Evolutionary conservation across 2,329 filamentous ascomycete genomes (phyloP).

Genomic region (Fusarium subglutinans): DNA sequence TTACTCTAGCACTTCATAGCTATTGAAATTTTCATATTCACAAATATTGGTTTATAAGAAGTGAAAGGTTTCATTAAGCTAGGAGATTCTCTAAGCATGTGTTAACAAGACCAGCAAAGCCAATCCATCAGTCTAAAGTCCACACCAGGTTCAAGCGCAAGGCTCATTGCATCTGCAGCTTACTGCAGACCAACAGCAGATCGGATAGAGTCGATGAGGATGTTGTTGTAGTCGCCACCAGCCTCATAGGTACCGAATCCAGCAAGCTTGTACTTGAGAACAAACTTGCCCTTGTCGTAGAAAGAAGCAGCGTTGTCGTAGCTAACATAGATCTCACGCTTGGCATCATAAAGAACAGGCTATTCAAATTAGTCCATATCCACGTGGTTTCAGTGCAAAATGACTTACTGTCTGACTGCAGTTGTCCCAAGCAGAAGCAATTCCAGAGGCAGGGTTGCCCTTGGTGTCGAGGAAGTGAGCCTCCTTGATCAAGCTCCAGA

Average conservation of each 20-base stretch:
- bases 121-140: background rate
- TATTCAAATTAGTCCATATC: background rate
- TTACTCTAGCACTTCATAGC: too few species aligned
- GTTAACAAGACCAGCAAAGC: background rate
- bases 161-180: background rate
- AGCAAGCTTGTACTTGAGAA: conserved; percentile 16
- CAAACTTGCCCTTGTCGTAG: conserved; percentile 26
- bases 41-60: background rate
- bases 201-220: conserved; percentile 32
- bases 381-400: rapidly evolving
- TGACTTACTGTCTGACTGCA: conserved; percentile 35
- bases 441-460: conserved; percentile 25
- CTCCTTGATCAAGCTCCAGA: conserved; percentile 37
- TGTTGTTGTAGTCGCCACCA: conserved; percentile 37
- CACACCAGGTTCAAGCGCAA: background rate
- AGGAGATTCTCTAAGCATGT: background rate
- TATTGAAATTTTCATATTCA: background rate
- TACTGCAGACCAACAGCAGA: conserved; percentile 8
- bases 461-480: conserved; percentile 20
- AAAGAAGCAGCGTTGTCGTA: conserved; percentile 32
- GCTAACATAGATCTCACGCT: conserved; percentile 32
- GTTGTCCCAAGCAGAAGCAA: conserved; percentile 21
- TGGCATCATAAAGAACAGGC: conserved; percentile 22
- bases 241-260: conserved; percentile 34
- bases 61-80: background rate